These are phyloP conservation scores for Elsinoe ampelina DNA, from an alignment of 2,329 filamentous ascomycete genomes.

Conservation along the genomic window DNA sequence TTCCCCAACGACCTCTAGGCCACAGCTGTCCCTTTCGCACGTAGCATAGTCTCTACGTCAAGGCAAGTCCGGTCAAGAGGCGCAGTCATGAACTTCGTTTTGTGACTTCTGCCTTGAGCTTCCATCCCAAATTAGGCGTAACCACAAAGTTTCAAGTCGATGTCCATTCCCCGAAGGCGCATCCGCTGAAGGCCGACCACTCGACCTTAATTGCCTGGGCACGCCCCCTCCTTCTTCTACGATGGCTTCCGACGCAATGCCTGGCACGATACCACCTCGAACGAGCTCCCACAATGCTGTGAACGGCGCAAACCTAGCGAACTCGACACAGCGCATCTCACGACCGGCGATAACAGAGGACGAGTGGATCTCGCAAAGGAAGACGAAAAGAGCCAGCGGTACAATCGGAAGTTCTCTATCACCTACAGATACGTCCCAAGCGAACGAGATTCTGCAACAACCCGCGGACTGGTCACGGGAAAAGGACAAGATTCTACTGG, in stretches of 20 bases:
- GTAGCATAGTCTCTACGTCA: background rate
- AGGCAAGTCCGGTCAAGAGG: conserved; percentile 2
- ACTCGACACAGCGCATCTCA: conserved; percentile 9
- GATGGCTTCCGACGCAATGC: conserved; percentile 16
- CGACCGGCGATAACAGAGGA: conserved; percentile 6
- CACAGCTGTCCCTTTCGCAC: background rate
- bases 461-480: conserved; percentile 53
- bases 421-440: conserved; percentile 8
- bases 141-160: conserved; percentile 2
- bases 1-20: conserved; percentile 3
- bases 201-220: conserved; percentile 7
- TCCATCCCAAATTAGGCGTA: background rate
- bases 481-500: conserved; percentile 69
- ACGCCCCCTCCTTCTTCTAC: background rate
- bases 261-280: conserved; percentile 16
- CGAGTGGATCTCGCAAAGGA: conserved; percentile 12
- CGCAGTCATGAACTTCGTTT: conserved; percentile 4
- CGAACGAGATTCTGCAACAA: conserved; percentile 6
- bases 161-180: conserved; percentile 5
- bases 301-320: conserved; percentile 8
- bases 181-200: background rate
- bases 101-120: background rate
- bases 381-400: conserved; percentile 8
- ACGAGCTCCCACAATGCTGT: conserved; percentile 13
- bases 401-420: background rate